Percentiles rank a stretch among this genome's conserved stretches.
Evolutionary conservation across 1,284 basidiomycete species (phyloP).

Genomic region (Entoloma clypeatum): DNA sequence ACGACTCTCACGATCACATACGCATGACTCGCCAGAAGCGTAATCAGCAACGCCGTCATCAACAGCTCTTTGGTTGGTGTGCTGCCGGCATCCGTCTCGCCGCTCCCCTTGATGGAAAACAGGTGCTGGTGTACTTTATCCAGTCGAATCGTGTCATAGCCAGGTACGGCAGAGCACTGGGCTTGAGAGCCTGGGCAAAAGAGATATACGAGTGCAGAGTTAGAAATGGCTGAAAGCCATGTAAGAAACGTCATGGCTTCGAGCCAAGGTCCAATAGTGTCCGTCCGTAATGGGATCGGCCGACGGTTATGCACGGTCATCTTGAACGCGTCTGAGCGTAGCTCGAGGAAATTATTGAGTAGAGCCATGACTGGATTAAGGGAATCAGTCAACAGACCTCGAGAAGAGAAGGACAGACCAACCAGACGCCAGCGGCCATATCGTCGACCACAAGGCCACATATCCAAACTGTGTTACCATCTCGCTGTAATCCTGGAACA

Average conservation of each 20-base stretch:
- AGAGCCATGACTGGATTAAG: conserved; percentile 58
- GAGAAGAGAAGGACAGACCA: conserved; percentile 23
- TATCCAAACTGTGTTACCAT: conserved; percentile 97
- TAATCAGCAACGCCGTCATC: conserved; percentile 66
- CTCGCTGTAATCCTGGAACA: conserved; percentile 87
- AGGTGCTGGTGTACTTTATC: conserved; percentile 21
- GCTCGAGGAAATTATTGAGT: conserved; percentile 87
- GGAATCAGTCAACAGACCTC: conserved; percentile 1
- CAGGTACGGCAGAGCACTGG: conserved; percentile 13
- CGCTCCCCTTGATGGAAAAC: conserved; percentile 14
- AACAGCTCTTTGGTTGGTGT: conserved; percentile 54
- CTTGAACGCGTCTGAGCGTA: conserved; percentile 94
- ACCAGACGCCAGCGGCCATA: conserved; percentile 93
- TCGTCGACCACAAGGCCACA: conserved; percentile 86
- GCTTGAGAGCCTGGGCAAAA: conserved; percentile 49
- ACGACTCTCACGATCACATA: conserved; percentile 63
- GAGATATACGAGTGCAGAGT: conserved; percentile 82
- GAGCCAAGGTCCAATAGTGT: conserved; percentile 94
- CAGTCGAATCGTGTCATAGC: conserved; percentile 12
- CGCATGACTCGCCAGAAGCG: conserved; percentile 78
- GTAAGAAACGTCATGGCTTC: conserved; percentile 83
- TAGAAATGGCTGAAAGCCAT: conserved; percentile 84
- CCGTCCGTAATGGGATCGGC: conserved; percentile 82
- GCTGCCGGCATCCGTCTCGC: conserved; percentile 10
- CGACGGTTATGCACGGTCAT: conserved; percentile 83